Evolutionary conservation across 176 grass and related monocot genomes (phyloP), one percentile per base, ranked within the genome.

Genomic region (Rhynchospora breviuscula): DNA sequence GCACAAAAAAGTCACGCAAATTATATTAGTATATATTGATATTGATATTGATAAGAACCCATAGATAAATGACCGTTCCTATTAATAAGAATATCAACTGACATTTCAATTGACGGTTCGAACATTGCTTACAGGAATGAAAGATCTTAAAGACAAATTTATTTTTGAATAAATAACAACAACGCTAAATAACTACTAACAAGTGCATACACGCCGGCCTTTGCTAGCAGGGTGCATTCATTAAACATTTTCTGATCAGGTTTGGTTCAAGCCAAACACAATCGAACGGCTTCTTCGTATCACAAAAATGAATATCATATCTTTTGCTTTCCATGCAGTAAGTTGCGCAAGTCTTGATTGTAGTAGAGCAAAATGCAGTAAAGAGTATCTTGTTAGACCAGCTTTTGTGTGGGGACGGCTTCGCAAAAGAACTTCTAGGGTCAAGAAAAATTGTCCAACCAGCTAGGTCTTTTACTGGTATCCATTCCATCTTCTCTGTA

Each of bases 241-340:
- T 40, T 40, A 40, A 40, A 40, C 35, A 40, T 40, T 40, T 26
- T 3, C 61, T 23, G 61, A 26, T 63, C 61, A 63, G 8, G n/a
- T 67, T 82, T 40, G 79, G 58, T 48, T 82, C 79, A 18, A 82
- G 21, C 73, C 73, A 78, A 78, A 53, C 73, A 29, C 73, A 78
- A 23, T 78, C 73, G n/a, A 78, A 23, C 46, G 73, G 73, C 45
- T 51, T 22, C 46, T 29, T 78, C 6, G 45, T 23, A 8, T 78
- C 73, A 53, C 10, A 52, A 40, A 78, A 52, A 8, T 78, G 10
- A 33, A 53, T 53, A 9, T 52, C 44, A 11, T 54, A 52, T 22
- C 9, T 78, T 51, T 78, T 46, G 18, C 9, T 51, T 78, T 78
- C 47, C 47, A 76, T 47, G n/a, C 73, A 78, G 45, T 78, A 78